These are phyloP conservation scores for Paramecium pentaurelia DNA, from an alignment of 73 alveolate species.

Conservation along the genomic window DNA sequence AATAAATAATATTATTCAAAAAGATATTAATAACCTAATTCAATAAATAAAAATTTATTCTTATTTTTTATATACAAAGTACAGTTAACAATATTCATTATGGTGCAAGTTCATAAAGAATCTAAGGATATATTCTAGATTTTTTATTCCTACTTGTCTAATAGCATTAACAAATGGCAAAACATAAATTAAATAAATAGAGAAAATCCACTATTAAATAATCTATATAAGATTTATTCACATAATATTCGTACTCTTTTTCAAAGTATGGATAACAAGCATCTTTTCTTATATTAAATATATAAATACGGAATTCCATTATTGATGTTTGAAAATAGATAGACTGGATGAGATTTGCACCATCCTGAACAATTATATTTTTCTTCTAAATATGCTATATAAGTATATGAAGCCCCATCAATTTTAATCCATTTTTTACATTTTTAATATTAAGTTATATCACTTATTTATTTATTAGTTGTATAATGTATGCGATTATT, in stretches of 20 bases:
- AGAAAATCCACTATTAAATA: neutral
- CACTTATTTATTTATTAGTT: neutral
- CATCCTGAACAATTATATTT: slow-evolving; percentile 33
- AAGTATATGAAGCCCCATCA: neutral
- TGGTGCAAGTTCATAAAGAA: slow-evolving; percentile 1
- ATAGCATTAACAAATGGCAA: slow-evolving; percentile 13
- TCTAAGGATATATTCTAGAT: neutral
- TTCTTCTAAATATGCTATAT: neutral
- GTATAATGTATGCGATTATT: neutral
- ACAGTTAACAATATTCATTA: neutral
- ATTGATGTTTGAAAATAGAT: neutral
- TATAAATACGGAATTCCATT: slow-evolving; percentile 2
- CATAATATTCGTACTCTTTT: neutral
- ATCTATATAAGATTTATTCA: neutral
- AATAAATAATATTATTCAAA: neutral
- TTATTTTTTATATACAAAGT: neutral
- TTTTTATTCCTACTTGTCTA: neutral
- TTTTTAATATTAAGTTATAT: neutral
- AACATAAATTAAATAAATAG: neutral
- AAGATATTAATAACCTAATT: neutral
- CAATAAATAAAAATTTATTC: neutral
- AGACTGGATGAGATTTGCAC: slow-evolving; percentile 25
- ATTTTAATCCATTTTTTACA: neutral
- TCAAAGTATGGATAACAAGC: neutral
- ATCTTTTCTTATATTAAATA: neutral